These are phyloP conservation scores for Alternaria postmessia DNA, from an alignment of 2,329 filamentous ascomycete genomes.

Conservation along the genomic window DNA sequence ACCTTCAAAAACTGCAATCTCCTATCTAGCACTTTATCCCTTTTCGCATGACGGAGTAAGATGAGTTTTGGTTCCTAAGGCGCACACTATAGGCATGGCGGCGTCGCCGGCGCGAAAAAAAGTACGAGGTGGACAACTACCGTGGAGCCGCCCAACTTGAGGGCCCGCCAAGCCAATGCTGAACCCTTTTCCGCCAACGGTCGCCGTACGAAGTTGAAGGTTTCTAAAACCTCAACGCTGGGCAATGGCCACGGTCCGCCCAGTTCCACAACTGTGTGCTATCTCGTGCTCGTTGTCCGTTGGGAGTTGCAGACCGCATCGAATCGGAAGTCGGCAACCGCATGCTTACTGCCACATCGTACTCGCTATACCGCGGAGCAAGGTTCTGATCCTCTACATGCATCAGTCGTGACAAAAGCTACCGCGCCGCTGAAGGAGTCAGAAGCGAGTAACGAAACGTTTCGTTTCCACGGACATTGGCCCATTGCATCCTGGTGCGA, in stretches of 20 bases:
- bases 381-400: neutral
- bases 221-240: constrained; percentile 16
- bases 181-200: neutral
- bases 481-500: constrained; percentile 37
- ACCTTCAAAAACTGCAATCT: constrained; percentile 22
- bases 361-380: constrained; percentile 1
- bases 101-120: constrained; percentile 21
- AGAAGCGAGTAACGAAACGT: constrained; percentile 21
- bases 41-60: constrained; percentile 17
- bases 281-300: neutral
- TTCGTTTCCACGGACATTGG: constrained; percentile 28
- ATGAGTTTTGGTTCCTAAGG: constrained; percentile 15
- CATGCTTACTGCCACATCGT: constrained; percentile 2
- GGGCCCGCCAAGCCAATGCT: constrained; percentile 12
- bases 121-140: constrained; percentile 17
- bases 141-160: constrained; percentile 11
- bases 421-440: constrained; percentile 13
- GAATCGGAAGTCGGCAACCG: neutral
- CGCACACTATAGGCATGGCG: constrained; percentile 4
- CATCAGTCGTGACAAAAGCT: constrained; percentile 6
- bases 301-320: neutral
- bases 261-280: neutral
- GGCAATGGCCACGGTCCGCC: neutral
- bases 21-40: constrained; percentile 13
- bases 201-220: neutral